These are phyloP conservation scores for Prunus mongolica DNA, from an alignment of 306 rosid genomes.

Conservation along the genomic window DNA sequence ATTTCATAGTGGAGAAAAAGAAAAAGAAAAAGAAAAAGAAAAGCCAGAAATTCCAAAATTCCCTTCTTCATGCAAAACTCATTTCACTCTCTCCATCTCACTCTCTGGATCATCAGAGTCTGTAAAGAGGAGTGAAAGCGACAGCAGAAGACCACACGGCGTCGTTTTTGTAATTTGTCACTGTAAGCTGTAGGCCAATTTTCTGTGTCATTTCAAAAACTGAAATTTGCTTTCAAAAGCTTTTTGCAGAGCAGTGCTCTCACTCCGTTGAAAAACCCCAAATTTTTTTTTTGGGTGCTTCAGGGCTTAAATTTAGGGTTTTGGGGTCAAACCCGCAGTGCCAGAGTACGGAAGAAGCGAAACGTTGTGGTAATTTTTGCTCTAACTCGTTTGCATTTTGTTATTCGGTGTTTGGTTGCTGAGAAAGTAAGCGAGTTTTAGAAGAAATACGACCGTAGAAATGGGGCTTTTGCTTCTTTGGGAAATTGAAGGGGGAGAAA, in stretches of 20 bases:
- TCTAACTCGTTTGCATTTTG: slow-evolving; percentile 4
- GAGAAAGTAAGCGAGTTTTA: slow-evolving; percentile 4
- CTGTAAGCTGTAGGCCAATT: neutral
- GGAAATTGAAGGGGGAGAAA: neutral
- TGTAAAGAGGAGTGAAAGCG: neutral
- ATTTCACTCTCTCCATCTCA: neutral
- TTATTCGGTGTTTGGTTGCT: neutral
- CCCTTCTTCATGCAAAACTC: neutral
- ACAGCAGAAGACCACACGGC: neutral
- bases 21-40: neutral
- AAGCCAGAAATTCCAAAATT: neutral
- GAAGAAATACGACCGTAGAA: neutral
- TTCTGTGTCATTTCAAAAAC: neutral
- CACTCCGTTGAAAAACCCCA: neutral
- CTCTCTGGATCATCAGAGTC: neutral
- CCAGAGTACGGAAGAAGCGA: neutral
- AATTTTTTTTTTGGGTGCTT: neutral
- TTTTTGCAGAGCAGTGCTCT: neutral
- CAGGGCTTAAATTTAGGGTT: slow-evolving; percentile 16
- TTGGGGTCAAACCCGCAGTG: neutral
- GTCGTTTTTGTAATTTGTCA: neutral
- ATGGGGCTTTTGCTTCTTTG: slow-evolving; percentile 5
- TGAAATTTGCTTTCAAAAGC: neutral
- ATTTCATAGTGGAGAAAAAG: too few relatives aligned
- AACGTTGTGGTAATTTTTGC: slow-evolving; percentile 17